A percentile compares a stretch with the other conserved stretches of the same genome.
These are phyloP conservation scores for Calophaca sinica DNA, from an alignment of 306 rosid genomes.

Conservation along the genomic window DNA sequence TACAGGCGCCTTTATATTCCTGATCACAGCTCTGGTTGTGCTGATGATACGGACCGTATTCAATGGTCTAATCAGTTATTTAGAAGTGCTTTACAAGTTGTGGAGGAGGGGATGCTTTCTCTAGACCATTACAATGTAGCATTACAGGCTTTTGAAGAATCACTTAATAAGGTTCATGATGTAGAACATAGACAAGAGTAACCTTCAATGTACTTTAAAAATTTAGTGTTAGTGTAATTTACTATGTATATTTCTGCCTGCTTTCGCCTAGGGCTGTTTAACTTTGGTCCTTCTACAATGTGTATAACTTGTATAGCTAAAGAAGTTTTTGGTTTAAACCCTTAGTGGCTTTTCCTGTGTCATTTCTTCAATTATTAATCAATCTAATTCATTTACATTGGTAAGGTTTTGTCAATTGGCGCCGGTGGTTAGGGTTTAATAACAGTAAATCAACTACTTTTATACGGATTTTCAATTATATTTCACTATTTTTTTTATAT, in stretches of 20 bases:
- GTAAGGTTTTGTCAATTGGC: too few relatives aligned
- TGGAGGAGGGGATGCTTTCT: constrained; percentile 86
- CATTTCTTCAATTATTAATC: constrained; percentile 34
- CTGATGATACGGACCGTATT: constrained; percentile 53
- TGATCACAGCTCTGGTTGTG: constrained; percentile 50
- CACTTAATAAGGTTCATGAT: constrained; percentile 77
- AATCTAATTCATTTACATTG: neutral
- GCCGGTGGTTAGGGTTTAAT: too few relatives aligned
- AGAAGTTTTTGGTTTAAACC: constrained; percentile 33
- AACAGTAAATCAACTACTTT: too few relatives aligned
- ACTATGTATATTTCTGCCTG: constrained; percentile 43
- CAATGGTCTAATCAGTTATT: constrained; percentile 79
- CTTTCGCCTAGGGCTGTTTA: constrained; percentile 5
- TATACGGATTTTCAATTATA: too few relatives aligned
- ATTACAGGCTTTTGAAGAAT: constrained; percentile 79
- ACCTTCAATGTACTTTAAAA: constrained; percentile 12
- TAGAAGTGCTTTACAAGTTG: constrained; percentile 82
- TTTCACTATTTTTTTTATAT: too few relatives aligned
- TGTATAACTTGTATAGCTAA: constrained; percentile 43
- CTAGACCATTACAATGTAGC: constrained; percentile 81
- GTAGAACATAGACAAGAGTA: constrained; percentile 61
- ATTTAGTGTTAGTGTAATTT: constrained; percentile 2
- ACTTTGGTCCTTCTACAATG: constrained; percentile 25
- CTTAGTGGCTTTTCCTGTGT: constrained; percentile 10
- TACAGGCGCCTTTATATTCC: constrained; percentile 73